A percentile compares a stretch with the other conserved stretches of the same genome.
phyloP scores from a whole-genome alignment of 2,329 filamentous ascomycete genomes.

The Venturia asperata region DNA sequence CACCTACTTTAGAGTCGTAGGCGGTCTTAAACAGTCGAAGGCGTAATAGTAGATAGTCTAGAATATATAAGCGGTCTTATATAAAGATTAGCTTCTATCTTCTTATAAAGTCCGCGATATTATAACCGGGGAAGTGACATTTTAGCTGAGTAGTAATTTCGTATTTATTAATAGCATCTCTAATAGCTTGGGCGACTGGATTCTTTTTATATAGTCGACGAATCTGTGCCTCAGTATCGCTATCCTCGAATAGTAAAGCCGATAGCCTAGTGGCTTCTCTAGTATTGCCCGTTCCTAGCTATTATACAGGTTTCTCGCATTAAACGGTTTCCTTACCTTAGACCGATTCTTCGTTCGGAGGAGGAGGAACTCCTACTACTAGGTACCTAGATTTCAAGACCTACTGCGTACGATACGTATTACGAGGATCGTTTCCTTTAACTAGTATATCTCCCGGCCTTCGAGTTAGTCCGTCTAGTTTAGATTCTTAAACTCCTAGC shows the following conservation, averaged over 20 bases:
- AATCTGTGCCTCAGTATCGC: background rate
- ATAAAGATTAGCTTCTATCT: background rate
- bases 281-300: too few species aligned
- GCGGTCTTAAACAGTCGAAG: background rate
- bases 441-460: background rate
- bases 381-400: background rate
- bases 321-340: too few species aligned
- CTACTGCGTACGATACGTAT: background rate
- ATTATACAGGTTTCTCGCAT: too few species aligned
- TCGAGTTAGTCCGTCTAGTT: background rate
- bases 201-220: background rate
- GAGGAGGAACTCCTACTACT: background rate
- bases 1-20: background rate
- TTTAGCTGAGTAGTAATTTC: background rate
- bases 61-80: background rate
- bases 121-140: background rate
- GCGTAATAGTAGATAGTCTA: background rate
- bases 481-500: background rate
- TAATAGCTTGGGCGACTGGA: background rate
- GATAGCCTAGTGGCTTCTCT: background rate
- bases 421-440: background rate
- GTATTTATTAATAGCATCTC: background rate
- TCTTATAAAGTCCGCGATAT: background rate
- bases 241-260: background rate
- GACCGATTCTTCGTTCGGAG: background rate